Evolutionary conservation across 208 protist genomes (phyloP), one percentile per base, ranked within the genome.

Genomic region (Acanthamoeba triangularis): DNA sequence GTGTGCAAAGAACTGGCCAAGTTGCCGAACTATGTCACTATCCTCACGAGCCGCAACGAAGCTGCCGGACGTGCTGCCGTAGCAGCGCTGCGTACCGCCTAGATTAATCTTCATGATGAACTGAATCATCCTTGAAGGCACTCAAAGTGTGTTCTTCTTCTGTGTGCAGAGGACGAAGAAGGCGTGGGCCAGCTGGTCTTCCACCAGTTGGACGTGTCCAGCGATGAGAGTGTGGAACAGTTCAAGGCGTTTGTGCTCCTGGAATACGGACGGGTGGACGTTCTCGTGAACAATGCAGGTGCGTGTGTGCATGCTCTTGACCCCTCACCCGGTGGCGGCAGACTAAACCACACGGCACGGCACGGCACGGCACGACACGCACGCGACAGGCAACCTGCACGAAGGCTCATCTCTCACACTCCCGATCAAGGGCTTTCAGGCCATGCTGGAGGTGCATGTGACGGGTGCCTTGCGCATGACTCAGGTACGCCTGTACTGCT

Each of bases 211-310:
- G 76, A 84, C n/a, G 76, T 84, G 3, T 16, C 76, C 16, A 84
- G 76, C 76, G 76, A 84, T 30, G 76, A 47, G 41, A 84, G 76
- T 20, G 76, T 84, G 76, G 76, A n/a, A 7, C 35, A 25, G 44
- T 84, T 84, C 76, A 49, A 54, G 41, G 18, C 20, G 37, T 84
- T 23, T 7, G 44, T 84, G 44, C 28, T 47, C 28, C 25, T 2
- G 28, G 54, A 84, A 37, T 84, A 84, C 20, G 76, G 76, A 3
- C 76, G 76, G 4, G 76, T 54, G 14, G 76, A 84, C 76, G 76
- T 84, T 2, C 76, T 84, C 14, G 76, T 84, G 10, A 84, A 84
- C 41, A 84, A 84, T 20, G 76, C 37, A 33, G 76, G 76, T 84
- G n/a, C 2, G 18, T n/a, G n/a, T n/a, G n/a, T n/a, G n/a, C n/a